These are phyloP conservation scores for Dissophora ornata DNA, from an alignment of 192 early-diverging fungal species.

Conservation along the genomic window DNA sequence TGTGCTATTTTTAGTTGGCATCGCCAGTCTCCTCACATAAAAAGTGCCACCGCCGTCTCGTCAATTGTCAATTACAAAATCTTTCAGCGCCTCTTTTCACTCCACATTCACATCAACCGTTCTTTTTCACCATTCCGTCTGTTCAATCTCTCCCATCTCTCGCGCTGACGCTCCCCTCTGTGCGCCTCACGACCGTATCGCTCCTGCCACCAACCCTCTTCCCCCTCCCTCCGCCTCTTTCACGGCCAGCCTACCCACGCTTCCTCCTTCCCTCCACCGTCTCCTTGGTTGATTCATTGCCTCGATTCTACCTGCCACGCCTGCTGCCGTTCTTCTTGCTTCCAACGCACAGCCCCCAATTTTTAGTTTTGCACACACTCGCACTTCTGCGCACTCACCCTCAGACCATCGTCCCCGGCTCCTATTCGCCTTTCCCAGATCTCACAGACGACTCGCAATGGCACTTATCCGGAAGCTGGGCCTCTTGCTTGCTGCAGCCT, in stretches of 20 bases:
- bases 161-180: slow-evolving; percentile 9
- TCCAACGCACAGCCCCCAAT: slow-evolving; percentile 25
- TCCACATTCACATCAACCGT: too few species aligned
- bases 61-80: slow-evolving; percentile 26
- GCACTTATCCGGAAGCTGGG: slow-evolving; percentile 44
- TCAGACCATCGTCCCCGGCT: slow-evolving; percentile 14
- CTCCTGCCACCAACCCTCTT: slow-evolving; percentile 11
- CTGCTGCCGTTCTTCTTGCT: slow-evolving; percentile 26
- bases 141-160: slow-evolving; percentile 25
- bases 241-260: slow-evolving; percentile 26
- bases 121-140: slow-evolving; percentile 16
- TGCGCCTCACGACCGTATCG: slow-evolving; percentile 21
- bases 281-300: slow-evolving; percentile 16
- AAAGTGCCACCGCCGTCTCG: neutral
- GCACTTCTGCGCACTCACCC: slow-evolving; percentile 11
- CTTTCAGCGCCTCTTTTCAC: neutral
- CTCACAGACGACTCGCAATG: slow-evolving; percentile 13
- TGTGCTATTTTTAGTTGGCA: too few species aligned
- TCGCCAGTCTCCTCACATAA: neutral
- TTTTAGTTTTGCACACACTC: slow-evolving; percentile 23
- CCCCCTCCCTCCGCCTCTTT: slow-evolving; percentile 23
- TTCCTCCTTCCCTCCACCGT: slow-evolving; percentile 25
- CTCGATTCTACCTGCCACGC: slow-evolving; percentile 23
- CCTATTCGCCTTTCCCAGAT: slow-evolving; percentile 2
- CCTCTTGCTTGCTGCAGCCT: slow-evolving; percentile 38